phyloP scores from a whole-genome alignment of 106 monocot genomes.

The Dendrobium chrysotoxum region DNA sequence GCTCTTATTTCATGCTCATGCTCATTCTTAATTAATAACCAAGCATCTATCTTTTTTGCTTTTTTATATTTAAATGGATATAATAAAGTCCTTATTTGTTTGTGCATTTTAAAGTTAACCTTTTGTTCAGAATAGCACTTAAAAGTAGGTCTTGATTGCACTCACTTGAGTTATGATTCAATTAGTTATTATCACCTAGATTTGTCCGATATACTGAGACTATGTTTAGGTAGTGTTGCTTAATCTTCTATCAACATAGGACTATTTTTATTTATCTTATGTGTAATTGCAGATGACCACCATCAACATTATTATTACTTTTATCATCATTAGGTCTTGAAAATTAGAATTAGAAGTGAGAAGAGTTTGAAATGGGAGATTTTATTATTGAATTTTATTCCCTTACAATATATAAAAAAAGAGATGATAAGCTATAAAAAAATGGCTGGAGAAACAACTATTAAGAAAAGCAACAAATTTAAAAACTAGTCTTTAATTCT shows the following conservation, averaged over 20 bases:
- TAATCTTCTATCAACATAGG: neutral
- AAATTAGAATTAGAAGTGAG: no score
- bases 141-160: neutral
- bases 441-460: no score
- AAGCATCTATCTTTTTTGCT: neutral
- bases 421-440: no score
- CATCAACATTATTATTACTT: neutral
- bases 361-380: no score
- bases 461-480: no score
- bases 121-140: neutral
- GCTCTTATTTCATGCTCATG: neutral
- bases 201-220: neutral
- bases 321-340: neutral
- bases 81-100: neutral
- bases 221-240: neutral
- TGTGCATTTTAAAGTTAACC: neutral
- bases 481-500: no score
- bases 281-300: neutral
- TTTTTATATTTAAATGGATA: neutral
- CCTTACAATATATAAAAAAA: no score
- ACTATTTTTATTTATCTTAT: neutral
- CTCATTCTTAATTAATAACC: neutral
- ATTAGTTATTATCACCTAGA: neutral
- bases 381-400: no score
- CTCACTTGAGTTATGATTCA: neutral